These are phyloP conservation scores for Zygosaccharomyces kombuchaensis DNA, from an alignment of 805 yeast species.

Conservation along the genomic window DNA sequence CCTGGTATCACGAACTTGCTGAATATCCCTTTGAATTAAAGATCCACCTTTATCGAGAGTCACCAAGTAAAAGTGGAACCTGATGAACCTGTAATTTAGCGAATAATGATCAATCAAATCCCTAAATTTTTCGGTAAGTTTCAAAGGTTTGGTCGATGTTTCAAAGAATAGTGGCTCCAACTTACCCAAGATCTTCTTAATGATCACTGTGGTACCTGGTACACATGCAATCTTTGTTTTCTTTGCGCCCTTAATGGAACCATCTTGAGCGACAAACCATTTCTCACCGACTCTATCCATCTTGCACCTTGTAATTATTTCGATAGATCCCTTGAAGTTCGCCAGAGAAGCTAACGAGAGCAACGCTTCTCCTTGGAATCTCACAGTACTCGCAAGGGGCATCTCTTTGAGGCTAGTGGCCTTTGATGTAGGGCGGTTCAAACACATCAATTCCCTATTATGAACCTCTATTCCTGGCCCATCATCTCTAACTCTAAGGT, in stretches of 20 bases:
- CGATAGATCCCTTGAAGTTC: slow-evolving; percentile 25
- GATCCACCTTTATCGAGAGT: slow-evolving; percentile 20
- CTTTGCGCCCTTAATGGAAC: slow-evolving; percentile 21
- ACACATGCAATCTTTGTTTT: slow-evolving; percentile 27
- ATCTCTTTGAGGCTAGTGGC: slow-evolving; percentile 33
- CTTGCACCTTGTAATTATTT: slow-evolving; percentile 32
- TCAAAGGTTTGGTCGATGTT: slow-evolving; percentile 25
- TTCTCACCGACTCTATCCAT: slow-evolving; percentile 33
- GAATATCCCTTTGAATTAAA: slow-evolving; percentile 17
- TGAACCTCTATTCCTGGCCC: slow-evolving; percentile 37
- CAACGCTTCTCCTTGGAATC: slow-evolving; percentile 51
- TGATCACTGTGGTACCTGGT: slow-evolving; percentile 37
- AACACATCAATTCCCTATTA: slow-evolving; percentile 37
- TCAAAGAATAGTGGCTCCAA: slow-evolving; percentile 36
- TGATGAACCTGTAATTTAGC: slow-evolving; percentile 27
- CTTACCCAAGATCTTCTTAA: slow-evolving; percentile 33
- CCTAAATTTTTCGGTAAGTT: slow-evolving; percentile 25
- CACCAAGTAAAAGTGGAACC: slow-evolving; percentile 31
- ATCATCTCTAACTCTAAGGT: slow-evolving; percentile 37
- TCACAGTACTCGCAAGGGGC: slow-evolving; percentile 34
- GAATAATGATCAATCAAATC: slow-evolving; percentile 33
- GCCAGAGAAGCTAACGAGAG: slow-evolving; percentile 35
- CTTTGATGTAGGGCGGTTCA: slow-evolving; percentile 43
- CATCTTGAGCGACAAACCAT: slow-evolving; percentile 36
- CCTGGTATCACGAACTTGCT: slow-evolving; percentile 14